These are phyloP conservation scores for Neonectria neomacrospora DNA, from an alignment of 2,329 filamentous ascomycete genomes.

Conservation along the genomic window DNA sequence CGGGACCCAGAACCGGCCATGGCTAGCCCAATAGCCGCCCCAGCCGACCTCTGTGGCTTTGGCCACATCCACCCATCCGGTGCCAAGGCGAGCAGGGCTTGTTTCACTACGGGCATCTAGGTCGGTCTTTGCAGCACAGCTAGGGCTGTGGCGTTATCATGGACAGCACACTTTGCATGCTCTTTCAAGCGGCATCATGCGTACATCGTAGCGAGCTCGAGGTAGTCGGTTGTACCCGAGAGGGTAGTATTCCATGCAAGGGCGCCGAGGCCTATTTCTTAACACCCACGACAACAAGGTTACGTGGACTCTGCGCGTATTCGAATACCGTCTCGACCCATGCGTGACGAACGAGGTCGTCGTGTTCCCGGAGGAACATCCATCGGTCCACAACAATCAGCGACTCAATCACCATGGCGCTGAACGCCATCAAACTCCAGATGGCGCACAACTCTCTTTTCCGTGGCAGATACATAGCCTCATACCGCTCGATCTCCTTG, in stretches of 20 bases:
- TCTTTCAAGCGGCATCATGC: slow-evolving; percentile 14
- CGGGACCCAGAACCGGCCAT: slow-evolving; percentile 22
- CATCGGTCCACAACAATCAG: slow-evolving; percentile 92
- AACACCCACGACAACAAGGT: slow-evolving; percentile 91
- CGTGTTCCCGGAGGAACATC: slow-evolving; percentile 84
- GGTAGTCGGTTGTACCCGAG: slow-evolving; percentile 2
- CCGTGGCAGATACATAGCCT: slow-evolving; percentile 68
- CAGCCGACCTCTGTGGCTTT: slow-evolving; percentile 29
- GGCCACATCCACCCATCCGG: slow-evolving; percentile 22
- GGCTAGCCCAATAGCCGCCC: slow-evolving; percentile 35
- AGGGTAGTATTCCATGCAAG: slow-evolving; percentile 9
- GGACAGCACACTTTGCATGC: slow-evolving; percentile 26
- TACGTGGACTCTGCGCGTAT: slow-evolving; percentile 85
- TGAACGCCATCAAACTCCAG: slow-evolving; percentile 97
- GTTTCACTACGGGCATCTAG: slow-evolving; percentile 23
- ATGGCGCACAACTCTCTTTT: slow-evolving; percentile 87
- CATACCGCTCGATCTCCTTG: slow-evolving; percentile 79
- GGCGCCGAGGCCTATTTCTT: slow-evolving; percentile 65
- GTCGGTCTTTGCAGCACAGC: slow-evolving; percentile 23
- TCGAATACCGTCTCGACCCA: slow-evolving; percentile 98
- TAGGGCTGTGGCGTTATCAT: slow-evolving; percentile 11
- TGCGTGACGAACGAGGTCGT: slow-evolving; percentile 73
- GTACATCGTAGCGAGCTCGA: not conserved
- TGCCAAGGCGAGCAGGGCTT: slow-evolving; percentile 24
- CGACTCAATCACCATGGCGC: slow-evolving; percentile 87